Evolutionary conservation across 306 rosid genomes (phyloP).

Genomic region (Sicyos edulis): DNA sequence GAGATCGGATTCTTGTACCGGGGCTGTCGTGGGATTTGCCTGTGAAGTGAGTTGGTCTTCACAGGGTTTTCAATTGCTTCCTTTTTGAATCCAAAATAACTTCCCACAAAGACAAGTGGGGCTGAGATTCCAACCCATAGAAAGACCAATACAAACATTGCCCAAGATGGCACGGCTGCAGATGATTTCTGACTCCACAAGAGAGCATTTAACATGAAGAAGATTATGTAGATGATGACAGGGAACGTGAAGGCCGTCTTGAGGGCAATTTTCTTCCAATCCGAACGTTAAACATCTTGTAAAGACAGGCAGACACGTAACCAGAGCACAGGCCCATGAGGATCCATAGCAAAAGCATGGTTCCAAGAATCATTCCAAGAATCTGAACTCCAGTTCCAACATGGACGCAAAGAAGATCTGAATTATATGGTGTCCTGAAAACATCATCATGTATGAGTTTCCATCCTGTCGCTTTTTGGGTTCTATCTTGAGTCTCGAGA

Average conservation of each 20-base stretch:
- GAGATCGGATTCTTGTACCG: slow-evolving; percentile 69
- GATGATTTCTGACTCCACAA: slow-evolving; percentile 69
- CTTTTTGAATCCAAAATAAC: slow-evolving; percentile 64
- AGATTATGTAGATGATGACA: slow-evolving; percentile 40
- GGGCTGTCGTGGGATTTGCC: slow-evolving; percentile 74
- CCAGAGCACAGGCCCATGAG: slow-evolving; percentile 72
- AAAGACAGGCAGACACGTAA: slow-evolving; percentile 51
- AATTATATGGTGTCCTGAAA: slow-evolving; percentile 57
- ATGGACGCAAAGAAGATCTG: slow-evolving; percentile 59
- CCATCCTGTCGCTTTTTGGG: slow-evolving; percentile 73
- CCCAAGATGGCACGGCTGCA: slow-evolving; percentile 66
- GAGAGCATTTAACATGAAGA: slow-evolving; percentile 49
- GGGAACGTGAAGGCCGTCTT: slow-evolving; percentile 56
- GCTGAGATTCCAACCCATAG: slow-evolving; percentile 67
- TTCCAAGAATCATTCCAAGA: slow-evolving; percentile 55
- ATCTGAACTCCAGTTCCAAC: slow-evolving; percentile 73
- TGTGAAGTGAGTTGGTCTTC: slow-evolving; percentile 63
- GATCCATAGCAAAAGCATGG: slow-evolving; percentile 70
- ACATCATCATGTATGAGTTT: slow-evolving; percentile 75
- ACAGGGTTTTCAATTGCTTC: slow-evolving; percentile 61
- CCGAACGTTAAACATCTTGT: slow-evolving; percentile 60
- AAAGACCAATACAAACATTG: slow-evolving; percentile 56
- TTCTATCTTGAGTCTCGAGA: slow-evolving; percentile 66
- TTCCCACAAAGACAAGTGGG: slow-evolving; percentile 68
- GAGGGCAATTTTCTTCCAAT: slow-evolving; percentile 56